Conservation (phyloP, 805 yeast species). For the Saturnispora serradocipensis region DNA sequence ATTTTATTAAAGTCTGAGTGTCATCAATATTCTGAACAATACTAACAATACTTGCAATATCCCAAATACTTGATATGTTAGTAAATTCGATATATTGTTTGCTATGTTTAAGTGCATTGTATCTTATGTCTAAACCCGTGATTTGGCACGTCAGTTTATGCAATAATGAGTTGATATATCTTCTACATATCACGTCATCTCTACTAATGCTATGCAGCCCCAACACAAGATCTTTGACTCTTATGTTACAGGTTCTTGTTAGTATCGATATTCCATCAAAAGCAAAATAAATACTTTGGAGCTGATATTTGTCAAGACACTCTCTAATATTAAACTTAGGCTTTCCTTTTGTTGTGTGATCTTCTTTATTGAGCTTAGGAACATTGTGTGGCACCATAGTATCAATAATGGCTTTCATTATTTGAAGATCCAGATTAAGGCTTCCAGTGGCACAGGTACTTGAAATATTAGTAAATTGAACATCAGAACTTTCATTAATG, state of each 20-base stretch:
- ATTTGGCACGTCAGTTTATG: slow-evolving; percentile 11
- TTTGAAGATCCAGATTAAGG: not conserved
- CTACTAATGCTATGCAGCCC: slow-evolving; percentile 8
- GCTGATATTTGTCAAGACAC: slow-evolving; percentile 4
- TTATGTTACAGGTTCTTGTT: not conserved
- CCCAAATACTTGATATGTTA: slow-evolving; percentile 12
- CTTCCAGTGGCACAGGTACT: slow-evolving; percentile 8
- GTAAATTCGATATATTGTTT: slow-evolving; percentile 11
- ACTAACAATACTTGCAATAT: slow-evolving; percentile 5
- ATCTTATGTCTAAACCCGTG: slow-evolving; percentile 8
- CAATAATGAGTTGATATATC: slow-evolving; percentile 1
- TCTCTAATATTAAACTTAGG: not conserved
- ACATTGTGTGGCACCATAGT: not conserved
- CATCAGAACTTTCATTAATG: not conserved
- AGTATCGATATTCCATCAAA: slow-evolving; percentile 8
- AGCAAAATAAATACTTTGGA: slow-evolving; percentile 10
- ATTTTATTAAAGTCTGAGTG: slow-evolving; percentile 7
- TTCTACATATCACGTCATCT: slow-evolving; percentile 4
- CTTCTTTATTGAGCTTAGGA: not conserved
- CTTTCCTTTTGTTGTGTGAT: not conserved
- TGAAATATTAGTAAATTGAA: slow-evolving; percentile 1
- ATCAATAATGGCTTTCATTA: not conserved
- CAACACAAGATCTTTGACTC: slow-evolving; percentile 10
- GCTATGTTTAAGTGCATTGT: not conserved
- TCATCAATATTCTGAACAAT: slow-evolving; percentile 10